These are phyloP conservation scores for Trichoderma erinaceum DNA, from an alignment of 495 filamentous ascomycete species.

Conservation along the genomic window DNA sequence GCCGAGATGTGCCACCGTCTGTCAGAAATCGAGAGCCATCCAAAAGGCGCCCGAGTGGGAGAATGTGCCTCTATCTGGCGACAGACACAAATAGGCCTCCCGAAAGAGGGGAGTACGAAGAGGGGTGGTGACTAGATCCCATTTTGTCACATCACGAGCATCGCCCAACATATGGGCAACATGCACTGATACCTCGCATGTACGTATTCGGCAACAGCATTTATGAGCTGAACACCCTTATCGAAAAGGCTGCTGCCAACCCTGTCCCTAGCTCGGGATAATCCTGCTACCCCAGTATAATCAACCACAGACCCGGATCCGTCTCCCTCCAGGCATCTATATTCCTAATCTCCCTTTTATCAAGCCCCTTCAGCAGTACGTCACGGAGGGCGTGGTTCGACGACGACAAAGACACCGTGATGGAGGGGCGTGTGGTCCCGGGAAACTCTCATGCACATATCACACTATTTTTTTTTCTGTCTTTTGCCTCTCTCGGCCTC, in stretches of 20 bases:
- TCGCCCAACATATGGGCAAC: neutral
- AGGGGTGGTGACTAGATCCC: constrained; percentile 1
- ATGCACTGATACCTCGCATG: neutral
- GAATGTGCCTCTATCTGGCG: neutral
- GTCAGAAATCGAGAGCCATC: neutral
- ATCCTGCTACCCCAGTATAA: neutral
- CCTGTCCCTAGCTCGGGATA: neutral
- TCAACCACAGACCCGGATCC: neutral
- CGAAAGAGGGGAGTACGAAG: neutral
- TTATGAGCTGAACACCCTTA: constrained; percentile 7
- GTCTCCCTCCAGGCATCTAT: neutral
- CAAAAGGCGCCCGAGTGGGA: neutral
- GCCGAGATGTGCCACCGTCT: neutral
- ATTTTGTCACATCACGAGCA: constrained; percentile 9
- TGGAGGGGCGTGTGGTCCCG: neutral
- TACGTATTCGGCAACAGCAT: constrained; percentile 1
- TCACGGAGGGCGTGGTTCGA: neutral
- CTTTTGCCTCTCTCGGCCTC: neutral
- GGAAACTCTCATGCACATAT: neutral
- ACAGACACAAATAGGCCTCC: neutral
- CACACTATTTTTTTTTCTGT: neutral
- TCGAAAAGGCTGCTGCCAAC: neutral
- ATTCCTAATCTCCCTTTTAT: neutral
- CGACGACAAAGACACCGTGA: neutral
- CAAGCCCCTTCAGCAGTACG: neutral